Evolutionary conservation across 2,329 filamentous ascomycete species (phyloP), one percentile per base, ranked within the genome.

Genomic region (Zymoseptoria pseudotritici): DNA sequence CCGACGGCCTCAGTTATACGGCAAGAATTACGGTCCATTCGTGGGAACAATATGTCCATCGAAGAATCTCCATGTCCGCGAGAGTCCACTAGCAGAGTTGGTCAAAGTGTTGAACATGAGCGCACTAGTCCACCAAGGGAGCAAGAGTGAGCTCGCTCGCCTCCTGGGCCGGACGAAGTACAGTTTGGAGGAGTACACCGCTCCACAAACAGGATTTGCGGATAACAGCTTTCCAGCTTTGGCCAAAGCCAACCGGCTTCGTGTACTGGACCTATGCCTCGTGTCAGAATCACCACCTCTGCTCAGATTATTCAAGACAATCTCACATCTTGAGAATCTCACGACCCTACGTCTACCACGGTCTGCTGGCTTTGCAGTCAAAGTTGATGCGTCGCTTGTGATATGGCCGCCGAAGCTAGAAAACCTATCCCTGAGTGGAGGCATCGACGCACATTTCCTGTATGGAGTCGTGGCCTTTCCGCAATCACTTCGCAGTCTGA

Each of bases 151-250:
- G 9, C 86, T 83, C 0, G 81, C 83, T 20, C 78, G 83, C 31
- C 70, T 86, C 7, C 73, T 86, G 2, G 77, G 80, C 22, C 75
- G 82, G 55, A 78, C 82, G 1, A 85, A 82, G 62, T 70, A 72
- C 5, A 78, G 74, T 1, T 68, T 87, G 19, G 75, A 80, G 62
- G 70, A 73, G n/a, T 86, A 86, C 67, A 70, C 80, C 53, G 83
- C 84, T 0, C 84, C 84, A 1, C 81, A 82, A 61, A 77, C 80
- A 4, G 80, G 79, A 3, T 86, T 86, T 65, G 80, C 79, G 2
- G 71, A 81, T 56, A 83, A 84, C 61, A 82, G 81, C 67, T 80
- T 85, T 63, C 78, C 82, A 2, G 76, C 81, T 2, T 69, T 87
- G 20, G 77, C 79, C 2, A 86, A 85, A 72, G 85, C 83, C 69